These are phyloP conservation scores for Colletotrichum cereale DNA, from an alignment of 2,329 filamentous ascomycete species.

Conservation along the genomic window DNA sequence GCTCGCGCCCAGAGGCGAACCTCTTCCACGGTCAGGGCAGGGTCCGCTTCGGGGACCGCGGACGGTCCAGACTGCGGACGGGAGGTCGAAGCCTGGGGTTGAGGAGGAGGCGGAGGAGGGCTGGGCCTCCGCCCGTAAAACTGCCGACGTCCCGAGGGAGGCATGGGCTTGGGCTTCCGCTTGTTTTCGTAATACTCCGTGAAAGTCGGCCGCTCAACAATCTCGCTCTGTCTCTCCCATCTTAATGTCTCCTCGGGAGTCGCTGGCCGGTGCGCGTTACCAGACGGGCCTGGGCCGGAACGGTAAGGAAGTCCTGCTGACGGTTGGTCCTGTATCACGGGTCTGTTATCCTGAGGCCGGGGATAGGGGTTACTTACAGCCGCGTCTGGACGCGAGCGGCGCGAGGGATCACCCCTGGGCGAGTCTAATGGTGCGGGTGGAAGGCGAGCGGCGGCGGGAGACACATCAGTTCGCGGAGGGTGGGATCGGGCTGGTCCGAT, in stretches of 20 bases:
- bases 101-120: not conserved
- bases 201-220: not conserved
- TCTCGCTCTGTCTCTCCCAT: not conserved
- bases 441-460: not conserved
- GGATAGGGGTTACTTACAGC: conserved; percentile 25
- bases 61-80: not conserved
- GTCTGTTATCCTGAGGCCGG: conserved; percentile 18
- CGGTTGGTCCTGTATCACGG: conserved; percentile 28
- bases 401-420: not conserved
- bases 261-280: not conserved
- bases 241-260: not conserved
- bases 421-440: not conserved
- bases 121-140: not conserved
- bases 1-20: not conserved
- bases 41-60: not conserved
- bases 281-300: not conserved
- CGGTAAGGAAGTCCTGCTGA: not conserved
- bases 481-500: conserved; percentile 3
- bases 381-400: conserved; percentile 1
- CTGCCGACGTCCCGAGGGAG: not conserved
- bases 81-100: not conserved
- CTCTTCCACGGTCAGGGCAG: not conserved
- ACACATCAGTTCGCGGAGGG: not conserved
- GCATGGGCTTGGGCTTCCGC: not conserved
- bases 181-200: not conserved